Conservation (phyloP, 208 protist species). For the Leishmania guyanensis region DNA sequence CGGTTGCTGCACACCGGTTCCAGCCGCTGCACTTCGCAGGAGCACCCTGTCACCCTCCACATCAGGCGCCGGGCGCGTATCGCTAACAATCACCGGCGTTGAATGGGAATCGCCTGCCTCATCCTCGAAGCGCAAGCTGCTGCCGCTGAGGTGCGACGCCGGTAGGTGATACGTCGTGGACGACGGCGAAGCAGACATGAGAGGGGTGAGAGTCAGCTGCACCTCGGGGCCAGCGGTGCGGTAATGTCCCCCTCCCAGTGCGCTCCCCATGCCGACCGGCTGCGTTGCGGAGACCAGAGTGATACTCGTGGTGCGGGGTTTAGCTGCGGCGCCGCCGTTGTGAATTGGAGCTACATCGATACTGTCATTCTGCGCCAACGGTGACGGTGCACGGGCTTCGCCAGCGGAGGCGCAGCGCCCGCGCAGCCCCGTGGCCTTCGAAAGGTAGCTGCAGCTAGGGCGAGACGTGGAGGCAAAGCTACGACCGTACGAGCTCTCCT, state of each 20-base stretch:
- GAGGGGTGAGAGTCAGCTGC: not conserved
- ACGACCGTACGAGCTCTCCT: constrained; percentile 14
- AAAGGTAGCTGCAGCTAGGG: constrained; percentile 1
- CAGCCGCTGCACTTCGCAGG: not conserved
- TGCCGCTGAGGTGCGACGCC: constrained; percentile 13
- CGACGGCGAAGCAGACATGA: not conserved
- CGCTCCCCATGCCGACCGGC: not conserved
- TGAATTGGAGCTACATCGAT: not conserved
- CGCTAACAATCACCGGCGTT: constrained; percentile 9
- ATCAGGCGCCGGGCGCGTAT: not conserved
- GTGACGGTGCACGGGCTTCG: not conserved
- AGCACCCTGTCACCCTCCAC: not conserved
- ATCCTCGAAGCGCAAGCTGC: constrained; percentile 14
- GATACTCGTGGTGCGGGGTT: not conserved
- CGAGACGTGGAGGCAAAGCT: constrained; percentile 20
- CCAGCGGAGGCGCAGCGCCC: not conserved
- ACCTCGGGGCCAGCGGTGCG: not conserved
- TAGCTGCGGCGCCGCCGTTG: not conserved
- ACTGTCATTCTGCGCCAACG: not conserved
- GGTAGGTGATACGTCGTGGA: not conserved
- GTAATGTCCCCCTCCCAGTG: not conserved
- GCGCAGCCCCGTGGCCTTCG: not conserved
- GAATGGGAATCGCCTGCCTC: constrained; percentile 8
- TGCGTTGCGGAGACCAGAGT: not conserved
- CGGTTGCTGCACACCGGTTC: not conserved